Evolutionary conservation across 306 rosid species (phyloP).

Genomic region (Vigna hirtella): DNA sequence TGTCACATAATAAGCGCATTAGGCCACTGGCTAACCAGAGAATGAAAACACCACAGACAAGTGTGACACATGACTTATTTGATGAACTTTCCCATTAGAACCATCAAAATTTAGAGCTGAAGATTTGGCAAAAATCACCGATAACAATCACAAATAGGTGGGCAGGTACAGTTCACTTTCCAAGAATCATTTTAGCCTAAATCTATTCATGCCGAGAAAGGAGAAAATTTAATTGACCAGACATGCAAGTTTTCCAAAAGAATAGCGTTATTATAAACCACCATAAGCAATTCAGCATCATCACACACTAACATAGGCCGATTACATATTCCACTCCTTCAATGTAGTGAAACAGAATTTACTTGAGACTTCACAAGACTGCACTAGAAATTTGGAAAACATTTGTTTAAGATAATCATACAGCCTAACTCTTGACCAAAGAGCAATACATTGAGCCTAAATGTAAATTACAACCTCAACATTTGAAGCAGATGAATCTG

Average conservation of each 20-base stretch:
- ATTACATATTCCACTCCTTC: neutral
- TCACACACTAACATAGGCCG: neutral
- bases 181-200: constrained; percentile 2
- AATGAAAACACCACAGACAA: constrained; percentile 35
- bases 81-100: constrained; percentile 17
- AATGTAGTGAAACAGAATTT: constrained; percentile 4
- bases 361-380: constrained; percentile 15
- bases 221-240: neutral
- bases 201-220: neutral
- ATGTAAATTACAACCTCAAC: constrained; percentile 63
- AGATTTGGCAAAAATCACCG: constrained; percentile 31
- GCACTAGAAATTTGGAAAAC: neutral
- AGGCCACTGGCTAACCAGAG: constrained; percentile 15
- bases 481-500: constrained; percentile 56
- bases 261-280: neutral
- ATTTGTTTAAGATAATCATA: neutral
- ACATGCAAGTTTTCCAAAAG: constrained; percentile 1
- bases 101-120: constrained; percentile 30
- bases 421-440: constrained; percentile 16
- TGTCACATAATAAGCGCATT: neutral
- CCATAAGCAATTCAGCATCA: neutral
- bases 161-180: neutral
- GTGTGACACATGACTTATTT: neutral
- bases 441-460: constrained; percentile 5
- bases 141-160: neutral